Evolutionary conservation across 73 alveolate genomes (phyloP).

Genomic region (Tetrahymena borealis): DNA sequence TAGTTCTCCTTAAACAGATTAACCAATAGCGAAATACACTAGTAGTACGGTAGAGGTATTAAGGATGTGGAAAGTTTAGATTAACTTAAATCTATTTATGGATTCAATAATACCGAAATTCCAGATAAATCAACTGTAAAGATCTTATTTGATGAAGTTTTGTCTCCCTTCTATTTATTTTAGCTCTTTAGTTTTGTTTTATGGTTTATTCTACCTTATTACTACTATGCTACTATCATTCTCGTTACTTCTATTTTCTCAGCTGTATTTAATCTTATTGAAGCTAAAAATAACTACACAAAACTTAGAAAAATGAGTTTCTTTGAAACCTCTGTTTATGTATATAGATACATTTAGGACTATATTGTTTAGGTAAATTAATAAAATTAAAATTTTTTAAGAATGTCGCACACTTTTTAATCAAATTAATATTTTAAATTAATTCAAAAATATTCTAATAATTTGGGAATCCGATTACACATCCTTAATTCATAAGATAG

Average conservation of each 20-base stretch:
- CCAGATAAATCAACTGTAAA: conserved; percentile 29
- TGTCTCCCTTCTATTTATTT: conserved; percentile 76
- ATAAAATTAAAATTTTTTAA: too few species aligned
- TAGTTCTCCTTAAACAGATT: neutral
- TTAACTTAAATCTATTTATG: conserved; percentile 8
- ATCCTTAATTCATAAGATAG: too few species aligned
- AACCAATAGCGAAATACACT: neutral
- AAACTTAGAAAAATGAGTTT: conserved; percentile 78
- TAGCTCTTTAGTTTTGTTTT: conserved; percentile 49
- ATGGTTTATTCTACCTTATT: conserved; percentile 84
- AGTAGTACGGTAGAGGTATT: conserved; percentile 8
- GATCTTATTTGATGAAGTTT: conserved; percentile 52
- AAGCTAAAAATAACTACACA: conserved; percentile 68
- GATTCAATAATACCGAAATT: conserved; percentile 21
- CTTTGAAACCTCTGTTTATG: conserved; percentile 65
- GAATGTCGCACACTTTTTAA: too few species aligned
- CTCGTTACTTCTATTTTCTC: conserved; percentile 66
- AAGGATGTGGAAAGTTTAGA: neutral
- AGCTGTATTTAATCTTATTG: conserved; percentile 58
- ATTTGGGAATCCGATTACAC: too few species aligned
- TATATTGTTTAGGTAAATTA: neutral
- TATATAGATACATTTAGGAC: conserved; percentile 39
- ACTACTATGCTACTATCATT: conserved; percentile 76
- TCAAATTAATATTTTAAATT: too few species aligned
- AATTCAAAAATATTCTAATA: too few species aligned